A percentile compares a stretch with the other conserved stretches of the same genome.
These are phyloP conservation scores for Haematococcus lacustris DNA, from an alignment of 139 green algal species.

Conservation along the genomic window DNA sequence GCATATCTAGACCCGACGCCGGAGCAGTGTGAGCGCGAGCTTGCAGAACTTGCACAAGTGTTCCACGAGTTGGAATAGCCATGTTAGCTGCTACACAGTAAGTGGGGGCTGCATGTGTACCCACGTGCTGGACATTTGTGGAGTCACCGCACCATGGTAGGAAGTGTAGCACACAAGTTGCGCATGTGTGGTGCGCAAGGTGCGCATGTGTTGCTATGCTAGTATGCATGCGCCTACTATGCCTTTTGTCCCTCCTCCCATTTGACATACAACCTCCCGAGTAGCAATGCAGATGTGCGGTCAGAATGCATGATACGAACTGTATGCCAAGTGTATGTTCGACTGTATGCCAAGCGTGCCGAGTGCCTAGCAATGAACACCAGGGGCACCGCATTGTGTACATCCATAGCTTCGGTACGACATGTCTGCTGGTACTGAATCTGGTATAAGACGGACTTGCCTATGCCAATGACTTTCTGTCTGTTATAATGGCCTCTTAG, in stretches of 20 bases:
- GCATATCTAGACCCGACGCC: neutral
- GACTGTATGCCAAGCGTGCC: too few species aligned
- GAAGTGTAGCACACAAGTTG: neutral
- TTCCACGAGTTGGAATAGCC: neutral
- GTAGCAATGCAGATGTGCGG: too few species aligned
- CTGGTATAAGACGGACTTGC: neutral
- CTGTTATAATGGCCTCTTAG: neutral
- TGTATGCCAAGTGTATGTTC: too few species aligned
- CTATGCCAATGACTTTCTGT: neutral
- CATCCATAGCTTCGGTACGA: too few species aligned
- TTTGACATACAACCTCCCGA: too few species aligned
- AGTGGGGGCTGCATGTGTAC: neutral
- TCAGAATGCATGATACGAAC: too few species aligned
- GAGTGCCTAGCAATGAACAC: too few species aligned
- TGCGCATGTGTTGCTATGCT: neutral
- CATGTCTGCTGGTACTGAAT: too few species aligned
- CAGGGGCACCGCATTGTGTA: too few species aligned
- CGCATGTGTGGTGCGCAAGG: neutral
- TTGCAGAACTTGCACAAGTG: too few species aligned
- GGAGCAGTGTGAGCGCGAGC: slow-evolving; percentile 1
- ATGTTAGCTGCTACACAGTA: neutral
- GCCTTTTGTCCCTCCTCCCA: too few species aligned
- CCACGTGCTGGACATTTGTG: neutral
- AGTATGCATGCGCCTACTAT: too few species aligned
- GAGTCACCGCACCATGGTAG: neutral